These are phyloP conservation scores for Xylaria digitata DNA, from an alignment of 2,329 filamentous ascomycete genomes.

Conservation along the genomic window DNA sequence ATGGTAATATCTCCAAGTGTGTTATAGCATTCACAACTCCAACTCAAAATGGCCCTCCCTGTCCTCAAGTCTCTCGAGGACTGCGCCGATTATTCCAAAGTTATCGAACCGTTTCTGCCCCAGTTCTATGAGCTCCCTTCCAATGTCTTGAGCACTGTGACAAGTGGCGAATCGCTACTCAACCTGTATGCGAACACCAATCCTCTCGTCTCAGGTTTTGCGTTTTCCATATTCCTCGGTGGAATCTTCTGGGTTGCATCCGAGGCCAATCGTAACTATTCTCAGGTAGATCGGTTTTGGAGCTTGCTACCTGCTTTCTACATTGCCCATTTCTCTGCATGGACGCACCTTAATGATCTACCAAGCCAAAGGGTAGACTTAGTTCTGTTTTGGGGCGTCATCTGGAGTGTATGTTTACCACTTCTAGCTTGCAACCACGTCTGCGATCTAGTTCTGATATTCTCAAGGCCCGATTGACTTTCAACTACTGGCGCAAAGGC, in stretches of 20 bases:
- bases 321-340: conserved; percentile 84
- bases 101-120: conserved; percentile 78
- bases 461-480: conserved; percentile 80
- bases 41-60: conserved; percentile 73
- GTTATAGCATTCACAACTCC: neutral
- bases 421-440: conserved; percentile 22
- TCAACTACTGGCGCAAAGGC: conserved; percentile 96
- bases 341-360: conserved; percentile 80
- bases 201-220: conserved; percentile 80
- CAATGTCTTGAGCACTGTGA: conserved; percentile 69
- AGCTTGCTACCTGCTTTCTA: conserved; percentile 89
- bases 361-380: conserved; percentile 78
- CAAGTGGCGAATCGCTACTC: conserved; percentile 70
- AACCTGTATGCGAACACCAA: conserved; percentile 86
- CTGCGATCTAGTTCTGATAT: conserved; percentile 39
- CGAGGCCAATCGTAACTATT: conserved; percentile 92
- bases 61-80: conserved; percentile 76
- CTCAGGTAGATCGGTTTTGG: conserved; percentile 95
- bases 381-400: conserved; percentile 72
- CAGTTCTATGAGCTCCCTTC: conserved; percentile 77
- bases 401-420: conserved; percentile 79
- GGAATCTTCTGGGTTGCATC: conserved; percentile 78
- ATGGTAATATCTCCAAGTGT: conserved; percentile 10
- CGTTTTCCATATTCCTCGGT: conserved; percentile 76
- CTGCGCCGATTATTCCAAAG: conserved; percentile 79